Evolutionary conservation across 768 basidiomycete genomes (phyloP).

Genomic region (Hypholoma sublateritium): DNA sequence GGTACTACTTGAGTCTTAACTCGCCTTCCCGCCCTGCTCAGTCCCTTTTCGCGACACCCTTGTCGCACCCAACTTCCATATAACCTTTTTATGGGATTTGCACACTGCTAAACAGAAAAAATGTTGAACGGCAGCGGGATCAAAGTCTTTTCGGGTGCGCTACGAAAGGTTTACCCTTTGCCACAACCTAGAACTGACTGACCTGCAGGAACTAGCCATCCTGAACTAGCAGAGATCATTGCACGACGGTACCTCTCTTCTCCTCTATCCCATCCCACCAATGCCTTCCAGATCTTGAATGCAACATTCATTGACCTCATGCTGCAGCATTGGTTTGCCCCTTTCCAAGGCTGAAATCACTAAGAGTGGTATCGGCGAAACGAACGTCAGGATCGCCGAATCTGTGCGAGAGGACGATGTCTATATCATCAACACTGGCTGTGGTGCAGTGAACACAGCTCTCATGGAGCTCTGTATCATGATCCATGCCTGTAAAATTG

Average conservation of each 20-base stretch:
- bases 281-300: conserved; percentile 15
- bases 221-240: conserved; percentile 91
- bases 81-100: conserved; percentile 19
- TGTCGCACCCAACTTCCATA: conserved; percentile 12
- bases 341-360: conserved; percentile 87
- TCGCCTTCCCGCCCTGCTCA: neutral
- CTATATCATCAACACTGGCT: conserved; percentile 96
- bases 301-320: conserved; percentile 20
- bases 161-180: neutral
- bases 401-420: conserved; percentile 98
- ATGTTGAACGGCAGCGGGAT: conserved; percentile 60
- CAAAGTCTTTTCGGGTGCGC: conserved; percentile 55
- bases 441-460: conserved; percentile 84
- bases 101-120: conserved; percentile 12
- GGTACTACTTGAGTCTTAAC: neutral
- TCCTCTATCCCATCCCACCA: conserved; percentile 11
- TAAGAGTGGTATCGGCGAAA: conserved; percentile 89
- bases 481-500: conserved; percentile 99
- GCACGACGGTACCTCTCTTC: conserved; percentile 72
- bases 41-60: neutral
- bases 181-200: neutral
- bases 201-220: conserved; percentile 84
- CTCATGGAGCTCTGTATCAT: conserved; percentile 99
- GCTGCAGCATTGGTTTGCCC: conserved; percentile 79
- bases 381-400: conserved; percentile 87